Evolutionary conservation across 1,284 basidiomycete species (phyloP).

Genomic region (Ceratobasidium sp.): DNA sequence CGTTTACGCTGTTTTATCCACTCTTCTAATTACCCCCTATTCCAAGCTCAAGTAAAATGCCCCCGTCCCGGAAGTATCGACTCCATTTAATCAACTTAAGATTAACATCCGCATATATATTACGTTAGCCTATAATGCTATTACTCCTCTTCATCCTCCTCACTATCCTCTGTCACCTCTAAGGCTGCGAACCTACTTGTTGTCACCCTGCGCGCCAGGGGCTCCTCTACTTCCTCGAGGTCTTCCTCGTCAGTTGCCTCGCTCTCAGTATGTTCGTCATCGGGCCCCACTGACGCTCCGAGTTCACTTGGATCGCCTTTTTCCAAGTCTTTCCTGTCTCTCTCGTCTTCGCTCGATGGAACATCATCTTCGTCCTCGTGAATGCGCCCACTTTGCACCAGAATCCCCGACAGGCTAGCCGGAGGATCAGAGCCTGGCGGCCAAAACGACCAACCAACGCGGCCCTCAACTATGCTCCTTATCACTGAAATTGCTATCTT

Average conservation of each 20-base stretch:
- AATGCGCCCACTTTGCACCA: constrained; percentile 59
- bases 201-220: constrained; percentile 43
- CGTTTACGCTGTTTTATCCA: no score
- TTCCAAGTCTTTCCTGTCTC: constrained; percentile 47
- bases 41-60: no score
- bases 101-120: not conserved
- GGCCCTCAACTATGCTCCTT: constrained; percentile 81
- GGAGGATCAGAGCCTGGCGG: constrained; percentile 65
- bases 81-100: not conserved
- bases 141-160: constrained; percentile 56
- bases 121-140: not conserved
- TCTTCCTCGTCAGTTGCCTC: constrained; percentile 47
- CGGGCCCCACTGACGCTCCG: constrained; percentile 46
- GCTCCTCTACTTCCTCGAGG: constrained; percentile 48
- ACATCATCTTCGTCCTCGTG: constrained; percentile 45
- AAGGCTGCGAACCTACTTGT: constrained; percentile 57
- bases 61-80: not conserved
- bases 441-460: constrained; percentile 87
- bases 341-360: constrained; percentile 53
- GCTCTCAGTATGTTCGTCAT: constrained; percentile 46
- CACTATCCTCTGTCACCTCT: constrained; percentile 54
- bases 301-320: constrained; percentile 47
- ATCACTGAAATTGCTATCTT: constrained; percentile 68
- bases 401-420: constrained; percentile 66
- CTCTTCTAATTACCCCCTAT: no score